Percentiles rank a stretch among this genome's conserved stretches.
Conservation (phyloP, 257 asterid species). For the Nicotiana noctiflora region DNA sequence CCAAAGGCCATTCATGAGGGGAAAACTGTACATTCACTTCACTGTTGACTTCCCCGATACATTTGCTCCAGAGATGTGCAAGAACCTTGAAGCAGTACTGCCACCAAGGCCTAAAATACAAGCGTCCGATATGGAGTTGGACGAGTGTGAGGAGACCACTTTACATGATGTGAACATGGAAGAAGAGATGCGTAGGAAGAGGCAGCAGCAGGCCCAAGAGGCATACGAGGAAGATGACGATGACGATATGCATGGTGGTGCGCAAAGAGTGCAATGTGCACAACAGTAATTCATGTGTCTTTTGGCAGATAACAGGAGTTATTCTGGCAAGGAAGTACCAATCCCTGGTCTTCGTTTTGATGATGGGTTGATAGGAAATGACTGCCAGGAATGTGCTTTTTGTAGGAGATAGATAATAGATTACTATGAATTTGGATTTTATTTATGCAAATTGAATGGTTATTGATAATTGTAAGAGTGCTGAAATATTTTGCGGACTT, state of each 20-base stretch:
- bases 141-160: constrained; percentile 26
- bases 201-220: constrained; percentile 19
- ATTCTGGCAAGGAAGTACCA: neutral
- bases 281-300: constrained; percentile 5
- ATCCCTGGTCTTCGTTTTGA: neutral
- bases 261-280: constrained; percentile 19
- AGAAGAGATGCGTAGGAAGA: constrained; percentile 26
- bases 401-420: constrained; percentile 1
- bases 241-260: constrained; percentile 21
- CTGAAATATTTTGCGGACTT: neutral
- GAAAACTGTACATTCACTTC: constrained; percentile 25
- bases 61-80: constrained; percentile 16
- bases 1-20: constrained; percentile 29
- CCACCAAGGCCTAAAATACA: constrained; percentile 16
- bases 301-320: neutral
- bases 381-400: neutral
- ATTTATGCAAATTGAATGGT: neutral
- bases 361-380: neutral
- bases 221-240: constrained; percentile 17
- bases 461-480: neutral
- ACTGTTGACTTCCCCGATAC: constrained; percentile 20
- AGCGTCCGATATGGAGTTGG: constrained; percentile 17
- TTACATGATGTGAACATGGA: constrained; percentile 26
- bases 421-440: neutral
- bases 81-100: constrained; percentile 22